These are phyloP conservation scores for Zasmidium citrigriseum DNA, from an alignment of 2,329 filamentous ascomycete species.

Conservation along the genomic window DNA sequence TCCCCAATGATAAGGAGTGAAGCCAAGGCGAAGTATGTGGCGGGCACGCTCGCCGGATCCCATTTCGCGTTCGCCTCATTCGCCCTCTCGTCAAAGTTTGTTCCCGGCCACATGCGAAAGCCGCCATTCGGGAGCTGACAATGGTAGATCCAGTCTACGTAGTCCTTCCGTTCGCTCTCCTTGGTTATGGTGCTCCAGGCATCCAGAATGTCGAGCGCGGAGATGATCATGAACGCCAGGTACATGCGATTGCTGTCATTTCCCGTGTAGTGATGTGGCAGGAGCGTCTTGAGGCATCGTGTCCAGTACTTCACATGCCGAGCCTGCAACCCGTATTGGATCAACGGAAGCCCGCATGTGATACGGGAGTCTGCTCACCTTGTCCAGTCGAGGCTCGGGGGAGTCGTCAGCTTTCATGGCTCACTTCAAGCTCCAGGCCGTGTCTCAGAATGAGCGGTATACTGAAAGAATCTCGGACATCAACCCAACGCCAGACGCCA, in stretches of 20 bases:
- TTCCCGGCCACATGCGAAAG: conserved; percentile 83
- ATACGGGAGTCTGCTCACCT: conserved; percentile 1
- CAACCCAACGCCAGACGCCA: background rate
- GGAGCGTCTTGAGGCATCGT: conserved; percentile 76
- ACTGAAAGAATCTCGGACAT: background rate
- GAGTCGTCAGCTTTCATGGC: background rate
- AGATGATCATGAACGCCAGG: conserved; percentile 85
- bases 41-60: conserved; percentile 81
- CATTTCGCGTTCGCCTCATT: conserved; percentile 57
- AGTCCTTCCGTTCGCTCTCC: conserved; percentile 55
- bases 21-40: conserved; percentile 85
- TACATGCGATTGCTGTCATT: conserved; percentile 91
- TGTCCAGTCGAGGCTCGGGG: conserved; percentile 7
- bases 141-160: conserved; percentile 76
- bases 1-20: conserved; percentile 68
- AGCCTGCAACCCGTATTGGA: conserved; percentile 16
- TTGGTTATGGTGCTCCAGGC: conserved; percentile 59
- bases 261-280: conserved; percentile 80
- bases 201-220: conserved; percentile 78
- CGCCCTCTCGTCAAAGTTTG: conserved; percentile 51
- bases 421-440: background rate
- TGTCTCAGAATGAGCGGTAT: background rate
- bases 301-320: conserved; percentile 88
- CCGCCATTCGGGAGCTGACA: conserved; percentile 86
- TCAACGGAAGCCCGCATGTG: background rate